A percentile compares a stretch with the other conserved stretches of the same genome.
These are phyloP conservation scores for Asterella californica DNA, from an alignment of 225 moss, liverwort and hornwort species.

Conservation along the genomic window DNA sequence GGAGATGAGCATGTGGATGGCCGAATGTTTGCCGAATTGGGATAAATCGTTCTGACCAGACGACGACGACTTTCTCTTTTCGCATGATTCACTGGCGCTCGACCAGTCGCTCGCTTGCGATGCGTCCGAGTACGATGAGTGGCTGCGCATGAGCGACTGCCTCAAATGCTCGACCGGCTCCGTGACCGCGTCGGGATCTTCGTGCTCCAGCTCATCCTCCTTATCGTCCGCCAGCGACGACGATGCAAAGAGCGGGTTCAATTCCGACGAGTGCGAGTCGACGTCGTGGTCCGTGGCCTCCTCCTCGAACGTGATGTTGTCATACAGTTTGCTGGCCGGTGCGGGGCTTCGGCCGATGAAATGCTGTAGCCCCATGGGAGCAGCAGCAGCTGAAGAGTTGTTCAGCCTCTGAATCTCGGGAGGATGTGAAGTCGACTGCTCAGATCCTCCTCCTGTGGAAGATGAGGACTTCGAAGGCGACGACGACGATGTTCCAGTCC, in stretches of 20 bases:
- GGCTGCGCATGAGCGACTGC: constrained; percentile 11
- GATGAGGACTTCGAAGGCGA: background rate
- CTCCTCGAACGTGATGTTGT: constrained; percentile 46
- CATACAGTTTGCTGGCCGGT: constrained; percentile 29
- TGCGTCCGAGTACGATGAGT: constrained; percentile 8
- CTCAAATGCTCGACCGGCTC: background rate
- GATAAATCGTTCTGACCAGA: background rate
- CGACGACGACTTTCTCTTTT: background rate
- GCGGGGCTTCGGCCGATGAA: constrained; percentile 18
- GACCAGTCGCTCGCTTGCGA: constrained; percentile 8
- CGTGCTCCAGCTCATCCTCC: background rate
- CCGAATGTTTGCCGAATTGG: constrained; percentile 14
- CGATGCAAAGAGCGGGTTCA: constrained; percentile 36
- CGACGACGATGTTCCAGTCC: background rate
- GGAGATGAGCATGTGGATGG: constrained; percentile 26
- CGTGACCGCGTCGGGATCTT: background rate
- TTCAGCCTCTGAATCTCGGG: background rate
- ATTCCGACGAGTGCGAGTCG: constrained; percentile 9
- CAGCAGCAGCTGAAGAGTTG: background rate
- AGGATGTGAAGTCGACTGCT: background rate
- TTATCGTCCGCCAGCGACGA: constrained; percentile 16
- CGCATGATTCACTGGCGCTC: constrained; percentile 11
- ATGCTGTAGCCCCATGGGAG: background rate
- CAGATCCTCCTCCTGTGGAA: background rate
- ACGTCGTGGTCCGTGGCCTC: constrained; percentile 15